Evolutionary conservation across 805 yeast species (phyloP).

Genomic region (Blastobotrys mokoenaii): DNA sequence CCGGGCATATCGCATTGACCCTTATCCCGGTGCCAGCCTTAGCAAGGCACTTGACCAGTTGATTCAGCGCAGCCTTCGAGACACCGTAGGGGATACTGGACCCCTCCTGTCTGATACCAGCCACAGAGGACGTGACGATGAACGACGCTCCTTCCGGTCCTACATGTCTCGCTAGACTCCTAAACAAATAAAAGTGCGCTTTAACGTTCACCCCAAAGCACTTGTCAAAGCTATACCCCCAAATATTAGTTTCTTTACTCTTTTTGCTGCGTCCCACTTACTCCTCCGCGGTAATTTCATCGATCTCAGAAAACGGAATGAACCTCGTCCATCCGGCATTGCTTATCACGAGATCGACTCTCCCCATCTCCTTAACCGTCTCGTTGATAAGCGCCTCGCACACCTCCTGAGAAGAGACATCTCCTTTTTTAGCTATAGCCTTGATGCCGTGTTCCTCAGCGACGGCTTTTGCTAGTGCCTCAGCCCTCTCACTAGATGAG

Average conservation of each 20-base stretch:
- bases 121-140: slow-evolving; percentile 33
- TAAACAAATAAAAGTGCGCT: slow-evolving; percentile 28
- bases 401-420: slow-evolving; percentile 22
- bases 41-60: slow-evolving; percentile 23
- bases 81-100: slow-evolving; percentile 33
- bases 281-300: slow-evolving; percentile 26
- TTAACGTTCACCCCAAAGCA: slow-evolving; percentile 25
- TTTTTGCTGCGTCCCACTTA: too few species aligned
- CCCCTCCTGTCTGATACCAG: slow-evolving; percentile 27
- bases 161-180: slow-evolving; percentile 24
- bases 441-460: slow-evolving; percentile 7
- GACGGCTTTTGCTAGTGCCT: slow-evolving; percentile 11
- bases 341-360: slow-evolving; percentile 31
- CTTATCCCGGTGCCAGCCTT: slow-evolving; percentile 19
- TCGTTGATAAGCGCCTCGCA: slow-evolving; percentile 22
- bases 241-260: too few species aligned
- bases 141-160: slow-evolving; percentile 31
- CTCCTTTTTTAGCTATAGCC: slow-evolving; percentile 14
- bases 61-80: slow-evolving; percentile 27
- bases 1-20: slow-evolving; percentile 19
- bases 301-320: slow-evolving; percentile 22
- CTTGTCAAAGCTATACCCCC: slow-evolving; percentile 12
- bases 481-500: slow-evolving; percentile 12
- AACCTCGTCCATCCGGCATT: slow-evolving; percentile 30
- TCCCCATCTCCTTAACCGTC: slow-evolving; percentile 26